Evolutionary conservation across 2,329 filamentous ascomycete species (phyloP), one percentile per base, ranked within the genome.

Genomic region (Aspergillus sp.): DNA sequence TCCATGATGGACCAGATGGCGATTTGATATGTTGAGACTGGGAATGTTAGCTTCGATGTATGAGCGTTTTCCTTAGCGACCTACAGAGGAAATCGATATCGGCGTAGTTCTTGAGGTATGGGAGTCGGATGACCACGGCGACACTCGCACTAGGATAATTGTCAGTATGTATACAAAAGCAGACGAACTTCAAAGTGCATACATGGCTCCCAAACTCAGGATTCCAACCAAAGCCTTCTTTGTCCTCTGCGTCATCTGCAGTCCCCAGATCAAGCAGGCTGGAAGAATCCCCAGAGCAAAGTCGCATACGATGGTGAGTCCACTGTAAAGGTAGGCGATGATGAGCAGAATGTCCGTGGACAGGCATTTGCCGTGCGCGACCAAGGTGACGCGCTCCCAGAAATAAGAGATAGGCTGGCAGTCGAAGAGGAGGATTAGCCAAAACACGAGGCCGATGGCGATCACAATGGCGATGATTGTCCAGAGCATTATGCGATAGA

Each of bases 201-300:
- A 67, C 85, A 85, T 25, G 3, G 59, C 59, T 13, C 84, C 87
- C 69, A 88, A 79, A 1, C 79, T 77, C 46, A 88, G 76, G 50
- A 88, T 77, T 0, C 77, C 76, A 6, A 80, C 79, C 7, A 87
- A 74, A 1, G 84, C 79, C 2, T 80, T 19, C 66, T 87, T 88
- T 2, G 80, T 82, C 57, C 77, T 79, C 6, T 59, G 69, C 49
- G 81, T 81, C 80, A 88, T 85, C 59, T 84, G 81, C 30, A 88
- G 70, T 23, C 81, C 77, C 76, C 80, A 84, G 2, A 88, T 78
- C 11, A 89, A 73, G 57, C 82, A 82, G 4, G 83, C 79, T 0
- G 84, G 84, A 1, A 86, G 72, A 38, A 85, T 76, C 6, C 80
- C 77, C n/a, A 85, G 74, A 1, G 80, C 82, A 46, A 84, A 80